A percentile compares a stretch with the other conserved stretches of the same genome.
Conservation (phyloP, 768 basidiomycete genomes). For the Collybiopsis confluens region DNA sequence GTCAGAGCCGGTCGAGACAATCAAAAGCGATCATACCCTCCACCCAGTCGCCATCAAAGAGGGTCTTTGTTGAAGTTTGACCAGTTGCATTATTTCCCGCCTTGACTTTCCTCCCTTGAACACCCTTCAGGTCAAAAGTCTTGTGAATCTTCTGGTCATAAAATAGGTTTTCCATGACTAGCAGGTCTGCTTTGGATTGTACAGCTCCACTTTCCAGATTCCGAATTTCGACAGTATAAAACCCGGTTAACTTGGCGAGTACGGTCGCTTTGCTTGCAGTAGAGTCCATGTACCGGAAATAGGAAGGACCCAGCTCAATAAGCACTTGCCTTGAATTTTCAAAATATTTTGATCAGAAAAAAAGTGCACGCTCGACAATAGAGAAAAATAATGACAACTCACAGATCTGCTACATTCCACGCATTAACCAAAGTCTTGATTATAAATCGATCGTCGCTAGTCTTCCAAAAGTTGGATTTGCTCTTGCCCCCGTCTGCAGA, state of each 20-base stretch:
- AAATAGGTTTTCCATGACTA: constrained; percentile 87
- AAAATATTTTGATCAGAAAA: too few species aligned
- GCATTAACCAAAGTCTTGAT: constrained; percentile 84
- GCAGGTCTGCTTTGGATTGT: constrained; percentile 67
- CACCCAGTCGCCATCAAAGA: constrained; percentile 85
- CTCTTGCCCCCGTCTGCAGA: constrained; percentile 79
- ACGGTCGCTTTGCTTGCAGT: constrained; percentile 64
- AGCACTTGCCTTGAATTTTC: constrained; percentile 76
- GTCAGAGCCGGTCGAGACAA: too few species aligned
- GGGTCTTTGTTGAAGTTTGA: constrained; percentile 46
- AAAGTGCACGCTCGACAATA: too few species aligned
- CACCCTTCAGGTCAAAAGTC: constrained; percentile 83
- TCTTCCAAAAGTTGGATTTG: constrained; percentile 79
- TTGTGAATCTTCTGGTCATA: constrained; percentile 61
- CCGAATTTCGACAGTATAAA: constrained; percentile 74
- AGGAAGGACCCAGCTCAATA: constrained; percentile 71
- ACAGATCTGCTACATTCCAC: constrained; percentile 86
- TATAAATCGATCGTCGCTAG: constrained; percentile 69
- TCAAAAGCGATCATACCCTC: constrained; percentile 57
- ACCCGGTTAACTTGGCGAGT: constrained; percentile 76
- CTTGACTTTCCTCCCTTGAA: constrained; percentile 73
- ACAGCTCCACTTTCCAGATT: constrained; percentile 65
- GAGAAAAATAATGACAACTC: constrained; percentile 24
- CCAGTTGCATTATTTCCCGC: constrained; percentile 25
- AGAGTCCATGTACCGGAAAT: constrained; percentile 74